Base-by-base conservation (phyloP, 306 rosid species). In the Cicer pinnatifidum region DNA sequence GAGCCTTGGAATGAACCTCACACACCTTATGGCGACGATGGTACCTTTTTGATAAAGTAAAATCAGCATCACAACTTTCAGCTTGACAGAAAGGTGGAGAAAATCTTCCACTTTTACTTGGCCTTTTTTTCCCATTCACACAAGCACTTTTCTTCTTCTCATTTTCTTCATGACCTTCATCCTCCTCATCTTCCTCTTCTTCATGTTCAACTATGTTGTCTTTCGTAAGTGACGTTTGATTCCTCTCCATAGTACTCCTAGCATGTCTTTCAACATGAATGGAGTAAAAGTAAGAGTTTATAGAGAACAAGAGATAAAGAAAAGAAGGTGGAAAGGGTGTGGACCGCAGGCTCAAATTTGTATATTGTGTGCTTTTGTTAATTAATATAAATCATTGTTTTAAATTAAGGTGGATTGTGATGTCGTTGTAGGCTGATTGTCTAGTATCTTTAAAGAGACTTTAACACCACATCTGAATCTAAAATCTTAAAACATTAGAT, bases 11-110 rank as follows among this genome's bases (percentile, higher is more conserved):
- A 71, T 93, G 98, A 84, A 82, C 51, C 83, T 93, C 98, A 72
- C 98, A 93, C 48, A 93, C 97, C 88, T 88, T 93, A 80, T 93
- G 98, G 80, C 97, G 97, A 76, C 96, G 96, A 67, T 91, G 89
- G 56, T 89, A 93, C 71, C 85, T 58, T 78, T 91, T 93, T 51
- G 86, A 90, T 8, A 84, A 84, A 17, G 59, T 79, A 58, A 89
- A 76, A 79, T 89, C 90, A 63, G 84, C 86, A 4, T 83, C 82
- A 44, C 98, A 91, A 83, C 78, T 86, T 77, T 89, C 96, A 1
- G 91, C 96, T 68, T 89, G 97, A 67, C 98, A 93, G 39, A 59
- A 50, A 9, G 89, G 84, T 8, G 77, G 72, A 17, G 87, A 73
- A 68, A 57, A 79, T 60, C 80, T 80, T 45, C 83, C 85, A 15